Evolutionary conservation across 1,284 basidiomycete genomes (phyloP), one percentile per base, ranked within the genome.

Genomic region (Ceratobasidium sp.): DNA sequence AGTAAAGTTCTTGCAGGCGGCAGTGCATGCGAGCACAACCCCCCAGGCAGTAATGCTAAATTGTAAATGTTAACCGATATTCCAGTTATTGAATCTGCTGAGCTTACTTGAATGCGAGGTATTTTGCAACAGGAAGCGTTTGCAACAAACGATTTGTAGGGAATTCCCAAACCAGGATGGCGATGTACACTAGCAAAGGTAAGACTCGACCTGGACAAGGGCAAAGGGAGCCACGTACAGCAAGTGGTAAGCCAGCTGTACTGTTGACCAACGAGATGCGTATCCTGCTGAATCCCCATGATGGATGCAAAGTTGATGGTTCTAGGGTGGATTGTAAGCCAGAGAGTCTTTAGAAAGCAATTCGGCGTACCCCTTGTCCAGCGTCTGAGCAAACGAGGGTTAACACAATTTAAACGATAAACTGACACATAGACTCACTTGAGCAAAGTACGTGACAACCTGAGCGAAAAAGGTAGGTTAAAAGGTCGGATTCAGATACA

Each of bases 291-390:
- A 64, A 86, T 85, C 28, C 84, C 84, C 86, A 86, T 87, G 74
- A 87, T 87, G 30, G 84, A 84, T 8, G 85, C 84, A 76, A 86
- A 85, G 73, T 83, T 85, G 62, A 86, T 80, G 14, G 84, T 85
- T 59, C 67, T 70, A 59, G 6, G 23, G n/a, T n/a, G 18, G 9
- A 40, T 18, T 25, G n/a, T 56, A 18, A 8, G 18, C n/a, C 12
- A 42, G 58, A 33, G 33, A 18, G 30, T 3, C 28, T 36, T 5
- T 18, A 9, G 12, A 58, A 38, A 36, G 16, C 54, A 23, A 9
- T 30, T 56, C 25, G 46, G 30, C 66, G 11, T 44, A 70, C 66
- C 71, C 83, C 78, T 86, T 86, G 77, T 86, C 85, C 69, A 86
- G 77, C 11, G 83, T 82, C 76, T 86, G 85, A 7, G 30, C 2